Percentiles rank a stretch among this genome's conserved stretches.
Conservation (phyloP, 2,329 filamentous ascomycete genomes). For the Pseudogymnoascus sp. region DNA sequence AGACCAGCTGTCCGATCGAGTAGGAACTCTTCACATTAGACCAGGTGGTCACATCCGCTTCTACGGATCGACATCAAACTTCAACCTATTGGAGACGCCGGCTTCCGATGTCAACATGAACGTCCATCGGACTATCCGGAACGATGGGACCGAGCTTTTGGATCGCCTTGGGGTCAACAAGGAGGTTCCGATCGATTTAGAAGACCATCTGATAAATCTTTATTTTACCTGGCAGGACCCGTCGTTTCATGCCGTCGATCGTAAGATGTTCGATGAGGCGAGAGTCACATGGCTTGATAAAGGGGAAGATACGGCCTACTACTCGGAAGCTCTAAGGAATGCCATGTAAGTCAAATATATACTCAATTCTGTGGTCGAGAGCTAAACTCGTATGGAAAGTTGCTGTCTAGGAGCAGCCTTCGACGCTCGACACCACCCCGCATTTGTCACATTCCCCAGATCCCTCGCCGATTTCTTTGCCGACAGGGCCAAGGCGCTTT, state of each 20-base stretch:
- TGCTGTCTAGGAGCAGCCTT: constrained; percentile 30
- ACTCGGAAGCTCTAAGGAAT: too few species aligned
- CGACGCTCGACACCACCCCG: constrained; percentile 29
- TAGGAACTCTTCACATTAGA: neutral
- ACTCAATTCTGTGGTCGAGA: too few species aligned
- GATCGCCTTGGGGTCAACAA: too few species aligned
- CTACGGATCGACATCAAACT: neutral
- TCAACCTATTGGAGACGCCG: too few species aligned
- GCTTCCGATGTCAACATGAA: too few species aligned
- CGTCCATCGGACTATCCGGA: too few species aligned
- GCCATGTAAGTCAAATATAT: too few species aligned
- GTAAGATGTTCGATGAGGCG: neutral
- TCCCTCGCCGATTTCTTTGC: neutral
- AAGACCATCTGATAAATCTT: neutral
- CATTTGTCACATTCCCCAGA: constrained; percentile 22
- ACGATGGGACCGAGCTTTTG: too few species aligned
- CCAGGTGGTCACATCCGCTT: neutral
- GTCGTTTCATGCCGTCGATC: neutral
- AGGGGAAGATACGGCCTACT: too few species aligned
- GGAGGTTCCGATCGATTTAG: too few species aligned
- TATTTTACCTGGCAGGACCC: neutral
- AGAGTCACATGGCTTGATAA: too few species aligned
- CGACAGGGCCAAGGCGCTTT: too few species aligned
- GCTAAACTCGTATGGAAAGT: constrained; percentile 11
- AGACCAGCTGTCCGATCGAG: constrained; percentile 8